Evolutionary conservation across 345 rosid genomes (phyloP), one percentile per base, ranked within the genome.

Genomic region (Reutealis trisperma): DNA sequence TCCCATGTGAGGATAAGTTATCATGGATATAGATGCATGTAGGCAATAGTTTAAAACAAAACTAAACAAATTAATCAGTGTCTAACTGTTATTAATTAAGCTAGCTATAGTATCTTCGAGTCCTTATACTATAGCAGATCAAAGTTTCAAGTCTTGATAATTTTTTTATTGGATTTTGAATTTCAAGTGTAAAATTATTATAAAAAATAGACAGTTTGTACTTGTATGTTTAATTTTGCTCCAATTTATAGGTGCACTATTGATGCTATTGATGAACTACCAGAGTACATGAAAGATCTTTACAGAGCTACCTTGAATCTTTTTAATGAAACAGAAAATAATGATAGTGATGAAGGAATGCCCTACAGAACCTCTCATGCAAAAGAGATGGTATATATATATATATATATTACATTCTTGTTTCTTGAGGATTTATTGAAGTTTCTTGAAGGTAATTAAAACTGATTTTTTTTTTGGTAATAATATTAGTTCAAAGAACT

Each of bases 261-360:
- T 12, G 44, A 30, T 27, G 70, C 24, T 10, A 65, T 52, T 25
- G 57, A 60, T 42, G 2, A 73, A 0, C 41, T 73, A 0, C 67
- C 76, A 44, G 67, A 75, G 2, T 59, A 76, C 57, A 24, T 76
- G 67, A 67, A 60, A 60, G n/a, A 42, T 61, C 12, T 76, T 8
- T 68, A 67, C 30, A 60, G 15, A 1, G 24, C n/a, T 10, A 4
- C 55, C 13, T 21, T 68, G 14, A 34, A 68, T 42, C 27, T 68
- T 68, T 68, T 58, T 37, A 25, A 62, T 1, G 79, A 76, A 67
- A 67, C 51, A 1, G 72, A 67, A 14, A 27, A 67, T 27, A 18
- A 37, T 15, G 12, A 44, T 19, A 22, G n/a, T 22, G 37, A n/a
- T 34, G 22, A 75, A 19, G 71, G 72, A 55, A 75, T 62, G 22